Evolutionary conservation across 2,329 filamentous ascomycete species (phyloP).

Genomic region (Fusarium udum): DNA sequence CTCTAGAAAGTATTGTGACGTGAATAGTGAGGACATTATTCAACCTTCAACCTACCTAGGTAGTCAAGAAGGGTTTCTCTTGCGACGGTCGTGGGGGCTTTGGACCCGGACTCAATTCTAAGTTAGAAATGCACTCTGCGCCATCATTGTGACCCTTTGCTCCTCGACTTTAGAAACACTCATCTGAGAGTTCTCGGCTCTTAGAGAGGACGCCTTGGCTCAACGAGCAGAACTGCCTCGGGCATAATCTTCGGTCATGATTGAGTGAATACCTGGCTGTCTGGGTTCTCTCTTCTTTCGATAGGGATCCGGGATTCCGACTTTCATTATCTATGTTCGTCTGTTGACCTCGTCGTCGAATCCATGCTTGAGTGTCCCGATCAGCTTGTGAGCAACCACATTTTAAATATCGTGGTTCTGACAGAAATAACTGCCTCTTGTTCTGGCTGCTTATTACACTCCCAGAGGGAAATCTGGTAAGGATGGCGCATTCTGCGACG

Average conservation of each 20-base stretch:
- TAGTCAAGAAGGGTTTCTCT: neutral
- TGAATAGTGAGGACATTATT: neutral
- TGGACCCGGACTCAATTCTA: neutral
- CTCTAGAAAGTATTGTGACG: neutral
- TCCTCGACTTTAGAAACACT: neutral
- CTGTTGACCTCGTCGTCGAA: neutral
- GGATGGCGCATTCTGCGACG: neutral
- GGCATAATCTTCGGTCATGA: neutral
- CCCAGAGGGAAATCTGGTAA: neutral
- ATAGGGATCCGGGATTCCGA: neutral
- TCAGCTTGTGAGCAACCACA: neutral
- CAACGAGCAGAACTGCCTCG: neutral
- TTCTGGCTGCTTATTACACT: neutral
- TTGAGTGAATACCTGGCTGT: neutral
- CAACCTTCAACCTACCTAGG: neutral
- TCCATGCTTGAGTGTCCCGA: neutral
- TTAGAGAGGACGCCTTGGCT: neutral
- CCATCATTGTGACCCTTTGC: neutral
- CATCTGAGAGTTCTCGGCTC: neutral
- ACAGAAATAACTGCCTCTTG: neutral
- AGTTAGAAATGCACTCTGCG: neutral
- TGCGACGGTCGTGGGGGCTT: neutral
- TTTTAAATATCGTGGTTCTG: neutral
- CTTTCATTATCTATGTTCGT: neutral
- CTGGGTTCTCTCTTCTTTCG: neutral